Base-by-base conservation (phyloP, 2,329 filamentous ascomycete species). In the Ascochyta rabiei region DNA sequence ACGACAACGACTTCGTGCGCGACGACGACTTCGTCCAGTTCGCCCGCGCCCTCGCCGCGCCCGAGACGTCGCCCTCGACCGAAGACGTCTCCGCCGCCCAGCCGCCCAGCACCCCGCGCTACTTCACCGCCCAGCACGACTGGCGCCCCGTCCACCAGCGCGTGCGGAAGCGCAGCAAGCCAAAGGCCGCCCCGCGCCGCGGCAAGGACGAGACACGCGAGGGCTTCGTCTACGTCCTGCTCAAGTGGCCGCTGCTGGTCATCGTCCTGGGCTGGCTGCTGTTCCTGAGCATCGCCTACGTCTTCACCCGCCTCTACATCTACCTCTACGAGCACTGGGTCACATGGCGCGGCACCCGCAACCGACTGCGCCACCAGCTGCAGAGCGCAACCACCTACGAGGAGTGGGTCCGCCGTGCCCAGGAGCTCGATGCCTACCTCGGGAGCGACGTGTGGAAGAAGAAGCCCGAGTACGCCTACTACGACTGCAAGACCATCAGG, bases 121-220 rank as follows among this genome's bases (percentile, higher is more conserved):
- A 93, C 72, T 91, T 98, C 67, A 90, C 91, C 3, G 93, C 95
- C 35, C 86, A 96, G 70, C 96, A 96, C 74, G 95, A 99, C 79
- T 99, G 95, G 95, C 88, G 90, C 15, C 95, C 95, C 0, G 86
- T 98, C 12, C 88, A 89, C 64, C 86, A 93, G 71, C 87, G 84
- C 53, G 82, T 93, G 19, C 80, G 81, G 53, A 72, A 74, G 56
- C 68, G 67, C 26, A 70, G 78, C 73, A 72, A 75, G 67, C 38
- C 19, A 40, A 67, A 67, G 42, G 63, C 70, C 37, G 67, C 73
- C 59, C 78, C 75, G 59, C 75, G 76, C 34, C 77, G 80, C 49
- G 81, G 79, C 60, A 90, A 87, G 68, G 95, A 99, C 72, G 95
- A 99, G 80, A 98, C 93, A 2, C 83, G 95, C 62, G 95, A 99